phyloP scores from a whole-genome alignment of 345 rosid species.

The Erysimum cheiranthoides region DNA sequence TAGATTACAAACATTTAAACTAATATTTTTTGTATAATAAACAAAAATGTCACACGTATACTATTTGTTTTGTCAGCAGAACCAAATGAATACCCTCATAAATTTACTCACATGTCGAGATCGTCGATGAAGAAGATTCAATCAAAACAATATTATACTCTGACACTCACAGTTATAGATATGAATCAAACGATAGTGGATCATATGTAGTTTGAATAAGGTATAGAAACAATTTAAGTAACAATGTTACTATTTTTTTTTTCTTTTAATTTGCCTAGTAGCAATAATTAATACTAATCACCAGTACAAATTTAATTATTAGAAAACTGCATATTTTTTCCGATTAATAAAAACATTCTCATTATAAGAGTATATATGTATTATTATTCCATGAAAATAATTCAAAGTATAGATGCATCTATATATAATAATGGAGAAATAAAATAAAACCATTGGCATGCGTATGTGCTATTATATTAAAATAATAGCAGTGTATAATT shows the following conservation, averaged over 20 bases:
- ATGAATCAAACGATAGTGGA: neutral
- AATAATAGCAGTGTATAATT: constrained; percentile 25
- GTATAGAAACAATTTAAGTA: no score
- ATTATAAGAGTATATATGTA: neutral
- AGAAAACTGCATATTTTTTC: neutral
- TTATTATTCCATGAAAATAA: neutral
- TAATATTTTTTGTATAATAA: no score
- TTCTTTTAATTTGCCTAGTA: no score
- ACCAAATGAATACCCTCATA: neutral
- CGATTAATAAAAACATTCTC: neutral
- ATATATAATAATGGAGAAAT: neutral
- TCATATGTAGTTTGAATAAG: no score
- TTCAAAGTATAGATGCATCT: neutral
- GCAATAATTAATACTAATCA: neutral
- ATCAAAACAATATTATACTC: neutral
- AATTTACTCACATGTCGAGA: neutral
- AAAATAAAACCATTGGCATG: constrained; percentile 28
- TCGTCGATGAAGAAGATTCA: no score
- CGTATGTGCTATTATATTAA: constrained; percentile 14
- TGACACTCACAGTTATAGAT: neutral
- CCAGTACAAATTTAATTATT: neutral
- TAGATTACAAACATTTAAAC: no score
- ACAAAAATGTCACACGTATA: neutral
- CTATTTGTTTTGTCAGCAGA: neutral
- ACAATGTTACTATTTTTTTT: neutral